These are phyloP conservation scores for Solanum raphanifolium DNA, from an alignment of 257 asterid genomes.

Conservation along the genomic window DNA sequence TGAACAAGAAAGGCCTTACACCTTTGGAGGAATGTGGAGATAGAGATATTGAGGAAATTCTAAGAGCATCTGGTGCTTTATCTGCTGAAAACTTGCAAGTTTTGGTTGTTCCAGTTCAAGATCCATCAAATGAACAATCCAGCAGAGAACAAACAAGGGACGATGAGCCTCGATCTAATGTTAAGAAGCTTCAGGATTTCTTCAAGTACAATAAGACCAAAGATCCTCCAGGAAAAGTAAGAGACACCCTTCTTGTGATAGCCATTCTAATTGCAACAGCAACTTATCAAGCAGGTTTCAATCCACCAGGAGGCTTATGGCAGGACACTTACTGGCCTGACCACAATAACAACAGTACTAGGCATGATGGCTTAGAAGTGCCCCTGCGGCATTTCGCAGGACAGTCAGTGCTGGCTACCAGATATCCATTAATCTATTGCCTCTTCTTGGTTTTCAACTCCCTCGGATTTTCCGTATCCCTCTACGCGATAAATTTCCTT, in stretches of 20 bases:
- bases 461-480: constrained; percentile 30
- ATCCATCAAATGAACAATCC: too few species aligned
- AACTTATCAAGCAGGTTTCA: constrained; percentile 43
- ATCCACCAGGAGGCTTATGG: constrained; percentile 42
- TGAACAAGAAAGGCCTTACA: too few species aligned
- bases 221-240: constrained; percentile 32
- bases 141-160: background rate
- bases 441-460: constrained; percentile 15
- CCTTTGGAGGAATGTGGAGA: too few species aligned
- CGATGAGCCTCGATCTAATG: background rate
- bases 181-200: constrained; percentile 6
- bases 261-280: constrained; percentile 35
- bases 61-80: too few species aligned
- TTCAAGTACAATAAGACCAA: constrained; percentile 16
- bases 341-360: too few species aligned
- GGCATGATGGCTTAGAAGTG: too few species aligned
- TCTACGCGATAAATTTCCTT: constrained; percentile 24
- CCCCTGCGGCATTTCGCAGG: too few species aligned
- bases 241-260: constrained; percentile 35
- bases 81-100: too few species aligned
- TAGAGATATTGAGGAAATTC: too few species aligned
- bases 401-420: constrained; percentile 18
- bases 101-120: too few species aligned
- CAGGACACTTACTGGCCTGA: too few species aligned
- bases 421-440: background rate